phyloP scores from a whole-genome alignment of 257 asterid species.

The Ophiorrhiza pumila region DNA sequence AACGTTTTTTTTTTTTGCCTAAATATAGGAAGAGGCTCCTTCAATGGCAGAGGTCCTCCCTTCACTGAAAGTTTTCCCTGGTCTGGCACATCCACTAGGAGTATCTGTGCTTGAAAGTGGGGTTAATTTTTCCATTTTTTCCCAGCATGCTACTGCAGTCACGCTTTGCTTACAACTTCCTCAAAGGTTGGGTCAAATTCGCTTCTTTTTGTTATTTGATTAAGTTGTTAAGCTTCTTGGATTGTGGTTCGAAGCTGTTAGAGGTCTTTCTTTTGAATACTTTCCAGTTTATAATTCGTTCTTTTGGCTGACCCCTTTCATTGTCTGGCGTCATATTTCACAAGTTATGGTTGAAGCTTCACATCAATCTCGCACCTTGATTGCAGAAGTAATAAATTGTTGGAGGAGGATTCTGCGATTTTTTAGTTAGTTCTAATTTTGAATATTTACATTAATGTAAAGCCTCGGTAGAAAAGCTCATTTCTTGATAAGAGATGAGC shows the following conservation, averaged over 20 bases:
- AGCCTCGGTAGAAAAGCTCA: background rate
- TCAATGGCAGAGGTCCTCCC: conserved; percentile 36
- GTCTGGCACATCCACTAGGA: conserved; percentile 86
- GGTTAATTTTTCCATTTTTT: conserved; percentile 79
- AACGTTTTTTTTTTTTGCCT: background rate
- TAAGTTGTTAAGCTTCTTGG: background rate
- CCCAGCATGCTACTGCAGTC: conserved; percentile 81
- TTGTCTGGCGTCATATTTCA: background rate
- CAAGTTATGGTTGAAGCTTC: background rate
- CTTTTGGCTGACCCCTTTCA: background rate
- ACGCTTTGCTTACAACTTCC: conserved; percentile 72
- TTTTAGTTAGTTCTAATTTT: too few species aligned
- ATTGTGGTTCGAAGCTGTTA: background rate
- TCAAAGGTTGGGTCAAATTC: conserved; percentile 47
- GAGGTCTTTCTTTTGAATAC: too few species aligned
- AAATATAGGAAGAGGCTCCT: conserved; percentile 57
- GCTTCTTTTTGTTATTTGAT: conserved; percentile 13
- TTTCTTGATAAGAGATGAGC: background rate
- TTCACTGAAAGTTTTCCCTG: conserved; percentile 52
- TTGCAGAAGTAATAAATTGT: background rate
- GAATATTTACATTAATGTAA: background rate
- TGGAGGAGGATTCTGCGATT: background rate
- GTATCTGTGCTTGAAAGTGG: conserved; percentile 79
- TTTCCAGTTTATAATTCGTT: background rate
- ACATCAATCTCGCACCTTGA: background rate